These are phyloP conservation scores for Cytospora paraplurivora DNA, from an alignment of 2,329 filamentous ascomycete species.

Conservation along the genomic window DNA sequence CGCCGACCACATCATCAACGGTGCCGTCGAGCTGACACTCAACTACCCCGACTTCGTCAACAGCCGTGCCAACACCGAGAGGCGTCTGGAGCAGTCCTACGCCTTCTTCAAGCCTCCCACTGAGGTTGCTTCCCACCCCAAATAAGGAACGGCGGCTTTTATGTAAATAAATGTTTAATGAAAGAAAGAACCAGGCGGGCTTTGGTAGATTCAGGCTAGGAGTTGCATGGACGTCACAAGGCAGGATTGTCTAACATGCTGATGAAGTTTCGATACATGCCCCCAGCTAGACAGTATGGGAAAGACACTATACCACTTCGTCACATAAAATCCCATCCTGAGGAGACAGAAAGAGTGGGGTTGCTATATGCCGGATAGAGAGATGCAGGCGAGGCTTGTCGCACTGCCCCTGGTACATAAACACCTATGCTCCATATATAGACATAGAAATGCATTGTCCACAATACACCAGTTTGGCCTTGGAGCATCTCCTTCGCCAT, in stretches of 20 bases:
- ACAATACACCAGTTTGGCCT: slow-evolving; percentile 18
- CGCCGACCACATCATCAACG: slow-evolving; percentile 85
- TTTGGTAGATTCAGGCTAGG: slow-evolving; percentile 28
- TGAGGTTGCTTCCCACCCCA: slow-evolving; percentile 11
- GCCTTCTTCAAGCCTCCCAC: slow-evolving; percentile 36
- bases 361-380: slow-evolving; percentile 12
- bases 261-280: slow-evolving; percentile 15
- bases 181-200: slow-evolving; percentile 20
- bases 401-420: slow-evolving; percentile 19
- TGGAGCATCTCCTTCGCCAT: slow-evolving; percentile 5
- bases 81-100: slow-evolving; percentile 57
- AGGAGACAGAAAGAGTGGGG: slow-evolving; percentile 5
- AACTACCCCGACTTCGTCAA: slow-evolving; percentile 99
- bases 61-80: slow-evolving; percentile 67
- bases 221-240: slow-evolving; percentile 28
- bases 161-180: slow-evolving; percentile 23
- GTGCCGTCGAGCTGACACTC: slow-evolving; percentile 86
- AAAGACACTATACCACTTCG: slow-evolving; percentile 3
- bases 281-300: slow-evolving; percentile 22
- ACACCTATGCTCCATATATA: slow-evolving; percentile 16
- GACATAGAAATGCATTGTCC: slow-evolving; percentile 25
- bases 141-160: neutral
- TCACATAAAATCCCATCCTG: slow-evolving; percentile 3
- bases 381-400: slow-evolving; percentile 16
- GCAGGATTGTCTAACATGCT: slow-evolving; percentile 24